Conservation (phyloP, 2,329 filamentous ascomycete species). For the Cadophora sp. region DNA sequence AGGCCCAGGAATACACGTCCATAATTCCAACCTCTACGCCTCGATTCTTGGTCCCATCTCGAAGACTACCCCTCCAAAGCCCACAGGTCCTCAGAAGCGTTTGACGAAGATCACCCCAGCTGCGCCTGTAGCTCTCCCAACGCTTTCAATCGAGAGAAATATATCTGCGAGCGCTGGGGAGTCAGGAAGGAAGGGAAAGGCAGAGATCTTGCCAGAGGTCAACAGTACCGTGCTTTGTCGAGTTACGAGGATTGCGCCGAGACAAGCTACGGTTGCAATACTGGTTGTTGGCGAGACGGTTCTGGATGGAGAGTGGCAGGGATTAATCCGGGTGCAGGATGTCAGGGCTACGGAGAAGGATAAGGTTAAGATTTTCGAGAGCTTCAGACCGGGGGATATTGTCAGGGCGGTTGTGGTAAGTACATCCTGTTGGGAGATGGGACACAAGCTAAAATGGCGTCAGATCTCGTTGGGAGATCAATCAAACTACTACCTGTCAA, state of each 20-base stretch:
- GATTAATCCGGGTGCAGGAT: constrained; percentile 86
- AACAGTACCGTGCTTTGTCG: constrained; percentile 81
- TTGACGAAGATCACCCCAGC: constrained; percentile 62
- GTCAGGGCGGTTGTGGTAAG: constrained; percentile 81
- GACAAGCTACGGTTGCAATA: constrained; percentile 86
- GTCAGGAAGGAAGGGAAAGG: constrained; percentile 50
- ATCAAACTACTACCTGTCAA: constrained; percentile 93
- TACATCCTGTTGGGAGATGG: neutral
- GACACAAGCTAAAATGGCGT: constrained; percentile 48
- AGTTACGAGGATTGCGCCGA: constrained; percentile 83
- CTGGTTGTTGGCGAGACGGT: constrained; percentile 79
- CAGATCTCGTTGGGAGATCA: constrained; percentile 92
- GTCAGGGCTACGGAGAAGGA: constrained; percentile 96
- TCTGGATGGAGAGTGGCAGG: constrained; percentile 82
- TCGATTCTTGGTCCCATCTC: constrained; percentile 80
- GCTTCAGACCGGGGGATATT: constrained; percentile 91
- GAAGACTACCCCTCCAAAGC: constrained; percentile 52
- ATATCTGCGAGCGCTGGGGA: constrained; percentile 28
- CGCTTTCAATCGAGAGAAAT: constrained; percentile 58
- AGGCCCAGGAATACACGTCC: constrained; percentile 84
- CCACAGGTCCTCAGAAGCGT: constrained; percentile 59
- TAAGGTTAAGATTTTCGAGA: constrained; percentile 87
- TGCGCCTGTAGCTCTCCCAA: constrained; percentile 52
- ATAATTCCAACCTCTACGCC: constrained; percentile 76
- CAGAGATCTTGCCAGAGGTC: constrained; percentile 82